These are phyloP conservation scores for Barnettozyma populi DNA, from an alignment of 805 yeast genomes.

Conservation along the genomic window DNA sequence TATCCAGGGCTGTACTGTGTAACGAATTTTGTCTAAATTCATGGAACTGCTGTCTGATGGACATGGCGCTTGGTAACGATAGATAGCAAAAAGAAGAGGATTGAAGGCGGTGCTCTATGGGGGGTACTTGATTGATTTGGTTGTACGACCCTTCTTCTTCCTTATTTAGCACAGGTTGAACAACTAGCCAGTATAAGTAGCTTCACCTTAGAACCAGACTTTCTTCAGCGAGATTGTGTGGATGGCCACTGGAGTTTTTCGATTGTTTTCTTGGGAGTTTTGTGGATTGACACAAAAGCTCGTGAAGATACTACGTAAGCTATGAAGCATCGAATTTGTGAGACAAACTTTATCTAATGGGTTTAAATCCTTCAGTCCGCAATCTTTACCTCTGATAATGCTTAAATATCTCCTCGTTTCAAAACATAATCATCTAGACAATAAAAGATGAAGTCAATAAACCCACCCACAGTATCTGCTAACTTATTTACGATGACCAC, in stretches of 20 bases:
- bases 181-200: not conserved
- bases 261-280: not conserved
- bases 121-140: not conserved
- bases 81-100: slow-evolving; percentile 1
- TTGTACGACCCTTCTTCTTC: not conserved
- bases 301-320: not conserved
- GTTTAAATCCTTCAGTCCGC: too few relatives aligned
- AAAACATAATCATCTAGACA: too few relatives aligned
- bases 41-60: not conserved
- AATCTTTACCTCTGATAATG: too few relatives aligned
- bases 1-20: not conserved
- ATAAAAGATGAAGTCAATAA: too few relatives aligned
- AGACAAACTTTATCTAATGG: too few relatives aligned
- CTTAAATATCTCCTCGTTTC: too few relatives aligned
- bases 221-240: not conserved
- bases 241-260: not conserved
- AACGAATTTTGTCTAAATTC: slow-evolving; percentile 3
- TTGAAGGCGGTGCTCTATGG: not conserved
- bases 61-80: not conserved
- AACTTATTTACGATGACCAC: too few relatives aligned
- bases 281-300: not conserved
- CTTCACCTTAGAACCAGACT: not conserved
- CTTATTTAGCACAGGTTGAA: not conserved
- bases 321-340: too few relatives aligned
- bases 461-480: too few relatives aligned